Evolutionary conservation across 176 grass and related monocot species (phyloP).

Genomic region (Miscanthus lutarioriparius): DNA sequence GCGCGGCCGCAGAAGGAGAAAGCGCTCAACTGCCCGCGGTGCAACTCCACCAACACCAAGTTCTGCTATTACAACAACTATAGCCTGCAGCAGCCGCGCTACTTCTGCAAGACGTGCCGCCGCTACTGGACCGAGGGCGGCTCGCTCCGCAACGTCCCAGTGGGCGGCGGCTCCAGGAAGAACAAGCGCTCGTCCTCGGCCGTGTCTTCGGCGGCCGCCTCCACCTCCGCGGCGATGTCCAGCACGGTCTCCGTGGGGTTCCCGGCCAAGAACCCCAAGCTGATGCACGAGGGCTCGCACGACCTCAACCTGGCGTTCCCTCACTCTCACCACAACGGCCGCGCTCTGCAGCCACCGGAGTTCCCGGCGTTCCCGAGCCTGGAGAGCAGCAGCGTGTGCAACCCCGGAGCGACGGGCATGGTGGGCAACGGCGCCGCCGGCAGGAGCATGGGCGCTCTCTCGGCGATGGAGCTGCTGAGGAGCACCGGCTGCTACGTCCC

Average conservation of each 20-base stretch:
- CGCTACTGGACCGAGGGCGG: conserved; percentile 97
- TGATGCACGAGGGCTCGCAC: conserved; percentile 64
- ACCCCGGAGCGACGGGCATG: conserved; percentile 17
- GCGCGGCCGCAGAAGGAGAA: conserved; percentile 76
- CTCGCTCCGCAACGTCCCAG: conserved; percentile 80
- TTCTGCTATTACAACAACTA: conserved; percentile 99
- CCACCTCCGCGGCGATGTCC: conserved; percentile 40
- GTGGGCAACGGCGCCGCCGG: conserved; percentile 20
- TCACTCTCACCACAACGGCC: conserved; percentile 63
- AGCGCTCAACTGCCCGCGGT: conserved; percentile 76
- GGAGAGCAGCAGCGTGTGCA: conserved; percentile 65
- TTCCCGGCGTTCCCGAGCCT: conserved; percentile 67
- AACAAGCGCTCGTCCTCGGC: conserved; percentile 70
- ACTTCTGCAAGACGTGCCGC: conserved; percentile 97
- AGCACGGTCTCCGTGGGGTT: conserved; percentile 37
- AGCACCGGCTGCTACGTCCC: conserved; percentile 62
- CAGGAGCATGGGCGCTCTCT: conserved; percentile 53
- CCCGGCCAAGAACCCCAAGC: conserved; percentile 63
- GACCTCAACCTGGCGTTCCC: conserved; percentile 88
- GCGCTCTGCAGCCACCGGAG: conserved; percentile 50
- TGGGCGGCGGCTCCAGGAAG: conserved; percentile 83
- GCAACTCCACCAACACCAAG: conserved; percentile 90
- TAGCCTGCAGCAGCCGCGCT: conserved; percentile 84
- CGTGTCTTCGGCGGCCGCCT: conserved; percentile 39
- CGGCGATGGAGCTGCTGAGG: conserved; percentile 87